Conservation (phyloP, 1,284 basidiomycete genomes). For the Sphaerobolus stellatus region DNA sequence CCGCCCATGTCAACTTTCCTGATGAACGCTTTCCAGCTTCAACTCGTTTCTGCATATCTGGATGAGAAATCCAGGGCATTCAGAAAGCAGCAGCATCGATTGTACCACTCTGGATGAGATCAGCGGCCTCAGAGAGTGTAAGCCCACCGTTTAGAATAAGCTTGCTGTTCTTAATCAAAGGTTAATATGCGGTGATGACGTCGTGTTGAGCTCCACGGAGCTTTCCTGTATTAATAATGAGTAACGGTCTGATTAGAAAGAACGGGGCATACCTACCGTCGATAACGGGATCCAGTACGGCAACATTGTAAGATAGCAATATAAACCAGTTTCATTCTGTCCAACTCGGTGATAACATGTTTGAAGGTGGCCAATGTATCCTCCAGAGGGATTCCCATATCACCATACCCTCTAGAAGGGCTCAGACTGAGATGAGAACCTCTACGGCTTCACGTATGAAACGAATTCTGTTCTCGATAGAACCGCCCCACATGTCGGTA, state of each 20-base stretch:
- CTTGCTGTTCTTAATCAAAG: constrained; percentile 30
- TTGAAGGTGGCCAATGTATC: constrained; percentile 43
- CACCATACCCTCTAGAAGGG: constrained; percentile 29
- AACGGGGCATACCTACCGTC: constrained; percentile 40
- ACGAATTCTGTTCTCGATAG: constrained; percentile 43
- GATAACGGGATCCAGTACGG: constrained; percentile 24
- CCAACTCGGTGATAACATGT: constrained; percentile 39
- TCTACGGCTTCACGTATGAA: constrained; percentile 45
- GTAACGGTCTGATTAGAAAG: constrained; percentile 4
- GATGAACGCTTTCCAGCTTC: too few relatives aligned
- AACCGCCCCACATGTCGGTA: constrained; percentile 50
- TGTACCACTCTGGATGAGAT: constrained; percentile 16
- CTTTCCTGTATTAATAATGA: constrained; percentile 12
- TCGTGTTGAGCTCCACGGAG: constrained; percentile 28
- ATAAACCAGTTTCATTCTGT: constrained; percentile 39
- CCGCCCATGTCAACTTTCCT: too few relatives aligned
- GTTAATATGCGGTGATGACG: constrained; percentile 32
- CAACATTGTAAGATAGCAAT: constrained; percentile 33
- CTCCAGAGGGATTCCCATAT: constrained; percentile 43
- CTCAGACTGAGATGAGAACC: constrained; percentile 15
- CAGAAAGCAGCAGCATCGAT: constrained; percentile 25
- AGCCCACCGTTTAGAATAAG: constrained; percentile 25
- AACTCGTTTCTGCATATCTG: constrained; percentile 24
- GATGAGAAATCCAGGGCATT: constrained; percentile 24
- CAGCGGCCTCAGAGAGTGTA: constrained; percentile 22